A percentile compares a stretch with the other conserved stretches of the same genome.
These are phyloP conservation scores for Cenchrus fungigraminus DNA, from an alignment of 176 grass and related monocot species.

Conservation along the genomic window DNA sequence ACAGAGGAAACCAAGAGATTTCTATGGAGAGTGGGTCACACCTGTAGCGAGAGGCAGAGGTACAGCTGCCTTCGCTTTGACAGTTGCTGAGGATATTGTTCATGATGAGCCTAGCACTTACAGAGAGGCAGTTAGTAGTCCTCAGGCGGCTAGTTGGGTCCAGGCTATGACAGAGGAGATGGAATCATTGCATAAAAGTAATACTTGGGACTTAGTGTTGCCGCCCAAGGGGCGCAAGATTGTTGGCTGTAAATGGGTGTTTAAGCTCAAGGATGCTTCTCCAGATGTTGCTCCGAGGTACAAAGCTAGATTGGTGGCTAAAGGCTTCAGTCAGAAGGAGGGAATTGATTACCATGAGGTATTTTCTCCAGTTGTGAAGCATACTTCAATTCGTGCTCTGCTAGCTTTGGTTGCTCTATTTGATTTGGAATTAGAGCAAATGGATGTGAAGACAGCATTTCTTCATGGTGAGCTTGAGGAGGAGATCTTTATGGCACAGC, in stretches of 20 bases:
- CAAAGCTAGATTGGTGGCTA: constrained; percentile 25
- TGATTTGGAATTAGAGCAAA: constrained; percentile 9
- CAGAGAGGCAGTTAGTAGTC: background rate
- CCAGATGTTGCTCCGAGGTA: background rate
- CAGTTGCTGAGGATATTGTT: background rate
- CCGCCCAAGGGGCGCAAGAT: constrained; percentile 21
- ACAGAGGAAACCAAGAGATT: background rate
- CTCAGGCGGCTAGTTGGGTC: background rate
- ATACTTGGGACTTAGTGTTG: constrained; percentile 24
- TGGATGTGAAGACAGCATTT: background rate
- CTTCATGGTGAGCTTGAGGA: too few relatives aligned
- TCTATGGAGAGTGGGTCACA: background rate
- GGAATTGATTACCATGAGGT: background rate
- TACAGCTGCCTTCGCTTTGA: background rate
- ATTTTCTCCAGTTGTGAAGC: background rate
- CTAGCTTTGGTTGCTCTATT: background rate
- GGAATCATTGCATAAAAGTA: constrained; percentile 29
- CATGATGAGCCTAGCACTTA: background rate
- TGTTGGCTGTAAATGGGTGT: constrained; percentile 42
- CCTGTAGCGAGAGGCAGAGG: background rate
- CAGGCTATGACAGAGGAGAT: constrained; percentile 28
- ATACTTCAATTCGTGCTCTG: background rate
- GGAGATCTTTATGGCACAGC: background rate
- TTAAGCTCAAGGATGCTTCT: constrained; percentile 16
- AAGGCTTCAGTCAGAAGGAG: constrained; percentile 13